These are phyloP conservation scores for Grifola frondosa DNA, from an alignment of 1,284 basidiomycete genomes.

Conservation along the genomic window DNA sequence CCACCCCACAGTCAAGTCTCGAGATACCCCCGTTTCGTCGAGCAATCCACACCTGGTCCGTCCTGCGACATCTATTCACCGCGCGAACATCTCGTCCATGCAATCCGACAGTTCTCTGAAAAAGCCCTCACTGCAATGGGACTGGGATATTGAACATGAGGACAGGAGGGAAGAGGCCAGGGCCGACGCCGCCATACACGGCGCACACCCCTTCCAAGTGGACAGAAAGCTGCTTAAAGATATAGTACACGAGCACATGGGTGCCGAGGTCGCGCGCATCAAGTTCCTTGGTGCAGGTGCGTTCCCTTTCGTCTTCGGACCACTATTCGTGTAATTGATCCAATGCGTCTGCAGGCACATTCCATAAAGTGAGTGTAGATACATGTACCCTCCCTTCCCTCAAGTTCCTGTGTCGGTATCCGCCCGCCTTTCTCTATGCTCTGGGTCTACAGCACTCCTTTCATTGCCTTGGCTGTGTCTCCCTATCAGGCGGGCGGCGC, in stretches of 20 bases:
- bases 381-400: not conserved
- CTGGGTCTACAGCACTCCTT: not conserved
- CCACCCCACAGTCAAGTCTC: constrained; percentile 1
- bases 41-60: constrained; percentile 7
- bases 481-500: too few species aligned
- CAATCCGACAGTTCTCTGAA: constrained; percentile 8
- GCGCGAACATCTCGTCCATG: constrained; percentile 12
- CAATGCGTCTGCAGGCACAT: constrained; percentile 53
- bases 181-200: constrained; percentile 58
- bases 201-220: constrained; percentile 64
- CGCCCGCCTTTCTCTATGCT: not conserved
- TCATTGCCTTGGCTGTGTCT: too few species aligned
- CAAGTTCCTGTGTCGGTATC: not conserved
- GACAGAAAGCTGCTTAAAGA: constrained; percentile 71
- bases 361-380: constrained; percentile 68
- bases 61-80: constrained; percentile 4
- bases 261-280: constrained; percentile 63
- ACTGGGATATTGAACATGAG: constrained; percentile 64
- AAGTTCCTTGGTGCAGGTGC: constrained; percentile 71
- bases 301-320: constrained; percentile 25
- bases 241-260: constrained; percentile 69
- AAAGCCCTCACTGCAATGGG: constrained; percentile 48
- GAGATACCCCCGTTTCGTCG: constrained; percentile 5
- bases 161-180: constrained; percentile 61
- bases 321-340: constrained; percentile 7